phyloP scores from a whole-genome alignment of 495 filamentous ascomycete genomes.

The Aspergillus conjunctus region DNA sequence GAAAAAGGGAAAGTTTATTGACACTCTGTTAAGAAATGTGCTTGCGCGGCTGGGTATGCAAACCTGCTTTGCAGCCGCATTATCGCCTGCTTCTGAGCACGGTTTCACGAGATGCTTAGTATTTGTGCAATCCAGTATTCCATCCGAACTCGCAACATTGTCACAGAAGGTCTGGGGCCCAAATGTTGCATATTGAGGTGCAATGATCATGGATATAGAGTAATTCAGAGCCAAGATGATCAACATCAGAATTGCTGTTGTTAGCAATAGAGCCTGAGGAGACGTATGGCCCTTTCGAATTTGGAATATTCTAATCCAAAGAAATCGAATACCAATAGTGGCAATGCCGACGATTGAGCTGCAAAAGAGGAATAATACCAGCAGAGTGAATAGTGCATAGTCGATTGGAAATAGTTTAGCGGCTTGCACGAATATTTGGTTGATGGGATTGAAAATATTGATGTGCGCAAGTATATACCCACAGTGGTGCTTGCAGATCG shows the following conservation, averaged over 20 bases:
- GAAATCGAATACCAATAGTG: constrained; percentile 86
- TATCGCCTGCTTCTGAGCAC: constrained; percentile 73
- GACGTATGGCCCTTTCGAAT: constrained; percentile 86
- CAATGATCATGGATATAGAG: constrained; percentile 83
- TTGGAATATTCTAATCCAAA: constrained; percentile 90
- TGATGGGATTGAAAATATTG: constrained; percentile 92
- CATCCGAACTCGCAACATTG: constrained; percentile 54
- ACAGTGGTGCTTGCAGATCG: constrained; percentile 84
- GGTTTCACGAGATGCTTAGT: constrained; percentile 69
- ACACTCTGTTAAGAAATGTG: constrained; percentile 90
- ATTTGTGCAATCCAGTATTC: constrained; percentile 77
- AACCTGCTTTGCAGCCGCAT: constrained; percentile 63
- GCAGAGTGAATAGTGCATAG: constrained; percentile 80
- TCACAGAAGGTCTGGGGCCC: constrained; percentile 94
- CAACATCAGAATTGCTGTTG: constrained; percentile 86
- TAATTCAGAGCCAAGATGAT: constrained; percentile 91
- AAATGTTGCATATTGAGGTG: constrained; percentile 92
- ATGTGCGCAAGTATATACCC: constrained; percentile 92
- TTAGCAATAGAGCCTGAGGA: constrained; percentile 88
- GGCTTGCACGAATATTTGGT: constrained; percentile 83
- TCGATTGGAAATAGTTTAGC: constrained; percentile 88
- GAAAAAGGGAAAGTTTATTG: constrained; percentile 95
- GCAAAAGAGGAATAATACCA: constrained; percentile 84
- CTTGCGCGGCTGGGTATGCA: constrained; percentile 90
- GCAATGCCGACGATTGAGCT: constrained; percentile 84